Percentiles rank a stretch among this genome's conserved stretches.
phyloP scores from a whole-genome alignment of 2,329 filamentous ascomycete species.

The Monilinia fructigena region DNA sequence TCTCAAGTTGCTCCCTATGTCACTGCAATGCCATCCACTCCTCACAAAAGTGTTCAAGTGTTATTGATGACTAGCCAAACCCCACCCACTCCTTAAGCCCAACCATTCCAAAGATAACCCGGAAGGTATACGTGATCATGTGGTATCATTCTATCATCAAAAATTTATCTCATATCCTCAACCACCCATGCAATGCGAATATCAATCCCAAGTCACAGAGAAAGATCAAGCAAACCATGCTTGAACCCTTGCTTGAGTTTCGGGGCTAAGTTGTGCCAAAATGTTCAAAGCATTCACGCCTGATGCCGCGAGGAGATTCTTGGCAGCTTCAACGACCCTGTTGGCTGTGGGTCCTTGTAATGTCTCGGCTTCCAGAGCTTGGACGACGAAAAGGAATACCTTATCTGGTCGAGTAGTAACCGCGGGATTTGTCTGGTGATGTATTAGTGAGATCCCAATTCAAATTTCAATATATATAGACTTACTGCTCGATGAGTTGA shows the following conservation, averaged over 20 bases:
- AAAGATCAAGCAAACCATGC: conserved; percentile 62
- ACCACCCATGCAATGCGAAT: conserved; percentile 16
- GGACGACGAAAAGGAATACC: conserved; percentile 79
- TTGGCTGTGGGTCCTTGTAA: conserved; percentile 79
- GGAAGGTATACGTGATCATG: conserved; percentile 24
- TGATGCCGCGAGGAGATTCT: conserved; percentile 71
- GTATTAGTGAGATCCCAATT: conserved; percentile 36
- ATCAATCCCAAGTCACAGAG: conserved; percentile 43
- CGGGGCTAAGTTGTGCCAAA: conserved; percentile 70
- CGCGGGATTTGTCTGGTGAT: conserved; percentile 73
- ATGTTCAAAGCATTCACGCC: conserved; percentile 74
- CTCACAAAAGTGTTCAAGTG: not conserved
- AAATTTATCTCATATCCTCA: conserved; percentile 18
- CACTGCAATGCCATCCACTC: conserved; percentile 24
- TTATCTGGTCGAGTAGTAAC: conserved; percentile 76
- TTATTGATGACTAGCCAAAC: conserved; percentile 25
- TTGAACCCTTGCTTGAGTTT: conserved; percentile 77
- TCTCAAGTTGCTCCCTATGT: not conserved
- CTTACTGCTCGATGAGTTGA: conserved; percentile 92
- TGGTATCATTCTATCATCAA: conserved; percentile 26
- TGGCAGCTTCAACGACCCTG: conserved; percentile 74
- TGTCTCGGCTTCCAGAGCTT: conserved; percentile 87
- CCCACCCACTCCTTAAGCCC: conserved; percentile 16
- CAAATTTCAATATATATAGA: conserved; percentile 35
- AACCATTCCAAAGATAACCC: conserved; percentile 22